Evolutionary conservation across 2,329 filamentous ascomycete genomes (phyloP), one percentile per base, ranked within the genome.

Genomic region (Xylariaceae sp.): DNA sequence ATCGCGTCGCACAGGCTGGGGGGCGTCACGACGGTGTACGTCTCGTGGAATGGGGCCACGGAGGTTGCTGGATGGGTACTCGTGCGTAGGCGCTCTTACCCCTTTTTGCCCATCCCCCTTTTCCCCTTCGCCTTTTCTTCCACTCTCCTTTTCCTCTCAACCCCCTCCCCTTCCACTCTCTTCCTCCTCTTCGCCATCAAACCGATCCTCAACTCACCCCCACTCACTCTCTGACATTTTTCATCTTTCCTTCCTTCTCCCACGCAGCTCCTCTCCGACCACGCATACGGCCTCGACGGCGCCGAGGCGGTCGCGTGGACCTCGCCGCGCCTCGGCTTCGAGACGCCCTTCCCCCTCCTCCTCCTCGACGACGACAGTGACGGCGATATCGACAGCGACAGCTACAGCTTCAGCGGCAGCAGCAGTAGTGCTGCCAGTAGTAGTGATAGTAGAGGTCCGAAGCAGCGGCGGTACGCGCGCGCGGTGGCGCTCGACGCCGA

Each of bases 31-130:
- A 32, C 22, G 19, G 26, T 38, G n/a, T 43, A 38, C 13, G 32
- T 43, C 6, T 43, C 40, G 31, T 46, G 42, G 42, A 45, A 47
- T 11, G 42, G 40, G 2, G 42, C 37, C 3, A 47, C 44, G 3
- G 44, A 47, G 33, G 36, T 45, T 23, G 13, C 23, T 9, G 16
- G 23, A 19, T 47, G 44, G 42, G 26, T 40, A 19, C 11, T 47
- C 9, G 44, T 43, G 15, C 12, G 24, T n/a, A n/a, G n/a, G n/a
- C n/a, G n/a, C n/a, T n/a, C n/a, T n/a, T n/a, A n/a, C n/a, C n/a
- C n/a, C n/a, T n/a, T n/a, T n/a, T n/a, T n/a, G n/a, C n/a, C n/a
- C n/a, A n/a, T n/a, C n/a, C n/a, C n/a, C n/a, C n/a, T n/a, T n/a
- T n/a, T n/a, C n/a, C n/a, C n/a, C n/a, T n/a, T n/a, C n/a, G n/a